Percentiles rank a stretch among this genome's conserved stretches.
These are phyloP conservation scores for Cryptosporidium sp. DNA, from an alignment of 169 alveolate genomes.

Conservation along the genomic window DNA sequence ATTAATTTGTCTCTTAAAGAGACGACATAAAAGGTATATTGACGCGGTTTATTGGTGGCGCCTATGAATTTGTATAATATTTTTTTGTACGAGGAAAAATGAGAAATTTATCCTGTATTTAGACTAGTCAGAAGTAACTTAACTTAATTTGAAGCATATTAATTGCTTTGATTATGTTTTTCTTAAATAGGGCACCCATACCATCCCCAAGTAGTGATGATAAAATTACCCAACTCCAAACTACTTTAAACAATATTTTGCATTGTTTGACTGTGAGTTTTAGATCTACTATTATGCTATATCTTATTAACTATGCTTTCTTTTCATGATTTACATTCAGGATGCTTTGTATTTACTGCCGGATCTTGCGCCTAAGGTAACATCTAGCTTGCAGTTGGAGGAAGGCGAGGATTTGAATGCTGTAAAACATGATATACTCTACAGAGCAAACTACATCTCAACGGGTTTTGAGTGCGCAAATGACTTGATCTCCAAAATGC, in stretches of 20 bases:
- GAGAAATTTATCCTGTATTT: not conserved
- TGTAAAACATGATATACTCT: conserved; percentile 28
- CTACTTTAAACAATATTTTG: conserved; percentile 43
- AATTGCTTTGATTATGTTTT: conserved; percentile 15
- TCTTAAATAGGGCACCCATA: conserved; percentile 40
- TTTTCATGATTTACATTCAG: conserved; percentile 18
- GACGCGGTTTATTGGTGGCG: conserved; percentile 6
- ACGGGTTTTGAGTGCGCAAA: conserved; percentile 52
- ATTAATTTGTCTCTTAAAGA: conserved; percentile 43
- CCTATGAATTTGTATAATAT: not conserved
- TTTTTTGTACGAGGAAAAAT: not conserved
- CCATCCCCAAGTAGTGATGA: conserved; percentile 47
- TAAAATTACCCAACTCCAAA: conserved; percentile 55
- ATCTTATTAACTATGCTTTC: not conserved
- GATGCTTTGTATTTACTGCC: conserved; percentile 61
- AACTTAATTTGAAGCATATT: not conserved
- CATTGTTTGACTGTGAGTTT: conserved; percentile 69
- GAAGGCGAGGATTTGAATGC: conserved; percentile 3
- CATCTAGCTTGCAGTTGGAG: conserved; percentile 5
- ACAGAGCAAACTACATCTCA: conserved; percentile 62
- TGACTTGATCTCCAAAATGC: conserved; percentile 1
- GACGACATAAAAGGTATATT: conserved; percentile 23
- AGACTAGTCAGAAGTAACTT: not conserved
- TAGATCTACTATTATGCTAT: not conserved
- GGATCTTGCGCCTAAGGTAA: conserved; percentile 34